phyloP scores from a whole-genome alignment of 163 green algal species.

The Scenedesmus sp. region DNA sequence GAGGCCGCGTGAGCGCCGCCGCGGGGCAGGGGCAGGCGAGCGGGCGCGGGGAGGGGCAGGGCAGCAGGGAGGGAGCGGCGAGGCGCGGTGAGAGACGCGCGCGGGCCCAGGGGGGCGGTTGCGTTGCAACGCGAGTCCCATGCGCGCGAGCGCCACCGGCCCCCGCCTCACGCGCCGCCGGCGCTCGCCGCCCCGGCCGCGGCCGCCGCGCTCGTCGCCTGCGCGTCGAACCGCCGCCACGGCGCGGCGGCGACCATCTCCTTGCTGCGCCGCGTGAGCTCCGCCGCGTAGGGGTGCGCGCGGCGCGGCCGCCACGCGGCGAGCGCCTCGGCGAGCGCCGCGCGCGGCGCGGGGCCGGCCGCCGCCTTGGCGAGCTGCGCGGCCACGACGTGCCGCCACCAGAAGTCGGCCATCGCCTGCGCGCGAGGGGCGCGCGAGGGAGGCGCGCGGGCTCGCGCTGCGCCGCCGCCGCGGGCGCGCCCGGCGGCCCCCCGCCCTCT shows the following conservation, averaged over 20 bases:
- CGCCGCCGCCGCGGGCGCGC: not conserved
- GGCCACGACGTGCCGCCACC: conserved; percentile 64
- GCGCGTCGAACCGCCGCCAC: not conserved
- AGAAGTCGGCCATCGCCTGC: conserved; percentile 63
- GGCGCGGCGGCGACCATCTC: not conserved
- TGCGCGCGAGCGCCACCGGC: too few species aligned
- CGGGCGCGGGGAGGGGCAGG: too few species aligned
- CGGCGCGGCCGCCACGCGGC: not conserved
- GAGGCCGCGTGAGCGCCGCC: too few species aligned
- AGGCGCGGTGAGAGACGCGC: too few species aligned
- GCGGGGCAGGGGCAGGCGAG: too few species aligned
- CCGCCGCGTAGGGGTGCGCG: not conserved
- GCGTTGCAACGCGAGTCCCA: too few species aligned
- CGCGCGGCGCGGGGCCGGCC: too few species aligned
- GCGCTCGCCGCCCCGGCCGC: too few species aligned
- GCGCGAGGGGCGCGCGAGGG: not conserved
- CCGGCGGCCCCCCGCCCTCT: not conserved
- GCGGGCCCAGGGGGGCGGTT: too few species aligned
- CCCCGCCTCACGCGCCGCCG: too few species aligned
- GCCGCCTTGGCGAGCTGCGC: not conserved
- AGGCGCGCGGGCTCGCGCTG: not conserved
- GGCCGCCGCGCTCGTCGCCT: not conserved
- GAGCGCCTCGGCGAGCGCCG: not conserved
- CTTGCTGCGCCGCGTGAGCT: conserved; percentile 18
- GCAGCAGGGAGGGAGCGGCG: too few species aligned